phyloP scores from a whole-genome alignment of 805 yeast species.

The Starmerella ratchasimensis region DNA sequence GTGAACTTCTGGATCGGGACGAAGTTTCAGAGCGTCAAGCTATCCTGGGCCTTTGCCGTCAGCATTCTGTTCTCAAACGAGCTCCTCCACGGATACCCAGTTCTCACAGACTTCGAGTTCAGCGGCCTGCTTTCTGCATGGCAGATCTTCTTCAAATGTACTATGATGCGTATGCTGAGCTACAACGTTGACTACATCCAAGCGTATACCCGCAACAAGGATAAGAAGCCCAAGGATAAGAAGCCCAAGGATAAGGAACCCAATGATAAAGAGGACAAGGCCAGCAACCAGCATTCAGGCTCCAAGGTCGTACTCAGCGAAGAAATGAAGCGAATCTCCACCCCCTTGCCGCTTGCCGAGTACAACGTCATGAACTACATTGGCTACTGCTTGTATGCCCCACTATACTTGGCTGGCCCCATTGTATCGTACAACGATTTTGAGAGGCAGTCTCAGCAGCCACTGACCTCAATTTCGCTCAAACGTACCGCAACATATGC shows the following conservation, averaged over 20 bases:
- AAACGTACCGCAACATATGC: slow-evolving; percentile 49
- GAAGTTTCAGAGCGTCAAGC: slow-evolving; percentile 9
- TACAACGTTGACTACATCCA: slow-evolving; percentile 57
- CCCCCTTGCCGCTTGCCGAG: slow-evolving; percentile 45
- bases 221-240: background rate
- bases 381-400: slow-evolving; percentile 71
- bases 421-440: slow-evolving; percentile 85
- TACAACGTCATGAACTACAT: slow-evolving; percentile 55
- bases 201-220: background rate
- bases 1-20: slow-evolving; percentile 38
- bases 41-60: slow-evolving; percentile 72
- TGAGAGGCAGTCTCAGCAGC: slow-evolving; percentile 45
- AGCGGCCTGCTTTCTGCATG: slow-evolving; percentile 75
- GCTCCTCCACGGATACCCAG: slow-evolving; percentile 37
- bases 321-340: slow-evolving; percentile 25
- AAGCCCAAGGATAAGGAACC: background rate
- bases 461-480: slow-evolving; percentile 44
- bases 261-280: slow-evolving; percentile 1
- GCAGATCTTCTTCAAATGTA: slow-evolving; percentile 93
- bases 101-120: slow-evolving; percentile 48
- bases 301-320: background rate
- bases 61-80: slow-evolving; percentile 67
- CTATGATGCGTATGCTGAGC: slow-evolving; percentile 70
- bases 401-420: slow-evolving; percentile 91
- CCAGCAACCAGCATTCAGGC: background rate